Evolutionary conservation across 2,329 filamentous ascomycete genomes (phyloP).

Genomic region (Botrytis sinoallii): DNA sequence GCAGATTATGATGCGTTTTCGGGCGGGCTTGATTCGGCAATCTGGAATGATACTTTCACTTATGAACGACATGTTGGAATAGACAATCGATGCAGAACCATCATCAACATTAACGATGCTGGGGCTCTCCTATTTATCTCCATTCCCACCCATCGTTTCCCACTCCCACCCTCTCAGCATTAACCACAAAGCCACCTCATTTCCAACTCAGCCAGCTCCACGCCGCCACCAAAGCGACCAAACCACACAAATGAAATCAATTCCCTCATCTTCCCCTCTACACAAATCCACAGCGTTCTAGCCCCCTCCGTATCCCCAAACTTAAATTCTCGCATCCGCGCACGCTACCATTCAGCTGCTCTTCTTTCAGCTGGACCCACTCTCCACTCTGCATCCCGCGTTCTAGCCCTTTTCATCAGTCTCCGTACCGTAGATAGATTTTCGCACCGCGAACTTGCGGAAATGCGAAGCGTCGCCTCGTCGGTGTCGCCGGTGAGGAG

Average conservation of each 20-base stretch:
- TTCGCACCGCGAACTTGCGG: neutral
- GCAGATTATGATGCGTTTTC: slow-evolving; percentile 12
- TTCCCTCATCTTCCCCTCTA: neutral
- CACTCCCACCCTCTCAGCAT: neutral
- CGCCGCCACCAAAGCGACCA: neutral
- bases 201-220: neutral
- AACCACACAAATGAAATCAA: neutral
- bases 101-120: neutral
- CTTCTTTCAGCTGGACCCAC: neutral
- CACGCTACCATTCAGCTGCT: neutral
- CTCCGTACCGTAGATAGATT: neutral
- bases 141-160: neutral
- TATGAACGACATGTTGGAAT: neutral
- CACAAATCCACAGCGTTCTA: neutral
- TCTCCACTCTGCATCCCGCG: neutral
- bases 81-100: neutral
- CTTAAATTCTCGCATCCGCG: neutral
- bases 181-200: neutral
- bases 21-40: neutral
- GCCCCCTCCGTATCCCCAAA: neutral
- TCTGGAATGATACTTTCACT: neutral
- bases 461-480: neutral
- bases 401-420: neutral
- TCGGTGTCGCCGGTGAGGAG: neutral
- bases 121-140: neutral